A percentile compares a stretch with the other conserved stretches of the same genome.
phyloP scores from a whole-genome alignment of 1,284 basidiomycete genomes.

The Pascua sp. region DNA sequence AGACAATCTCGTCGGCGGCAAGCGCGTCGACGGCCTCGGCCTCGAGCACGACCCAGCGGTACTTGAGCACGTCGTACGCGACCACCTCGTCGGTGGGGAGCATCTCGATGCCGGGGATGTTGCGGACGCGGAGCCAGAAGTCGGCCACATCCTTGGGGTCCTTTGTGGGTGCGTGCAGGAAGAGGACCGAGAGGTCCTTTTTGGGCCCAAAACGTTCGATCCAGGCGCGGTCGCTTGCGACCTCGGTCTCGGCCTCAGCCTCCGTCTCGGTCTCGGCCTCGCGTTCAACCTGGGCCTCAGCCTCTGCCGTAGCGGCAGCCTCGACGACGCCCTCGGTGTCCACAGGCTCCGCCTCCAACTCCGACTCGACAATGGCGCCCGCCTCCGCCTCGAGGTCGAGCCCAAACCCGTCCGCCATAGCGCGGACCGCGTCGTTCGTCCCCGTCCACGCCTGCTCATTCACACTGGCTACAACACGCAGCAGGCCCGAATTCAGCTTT shows the following conservation, averaged over 20 bases:
- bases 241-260: background rate
- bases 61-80: conserved; percentile 73
- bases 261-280: background rate
- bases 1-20: conserved; percentile 1
- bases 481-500: conserved; percentile 67
- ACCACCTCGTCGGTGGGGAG: conserved; percentile 63
- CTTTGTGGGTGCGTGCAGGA: conserved; percentile 38
- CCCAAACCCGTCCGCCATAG: conserved; percentile 32
- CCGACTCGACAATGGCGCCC: conserved; percentile 41
- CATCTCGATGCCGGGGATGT: conserved; percentile 61
- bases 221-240: background rate
- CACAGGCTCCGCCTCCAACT: no score
- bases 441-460: conserved; percentile 54
- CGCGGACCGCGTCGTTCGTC: conserved; percentile 34
- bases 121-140: conserved; percentile 28
- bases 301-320: no score
- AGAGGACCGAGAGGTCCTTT: conserved; percentile 40
- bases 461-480: conserved; percentile 72
- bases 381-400: conserved; percentile 49
- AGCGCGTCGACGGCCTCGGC: conserved; percentile 50
- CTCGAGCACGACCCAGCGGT: conserved; percentile 52
- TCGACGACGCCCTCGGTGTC: no score
- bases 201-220: conserved; percentile 35
- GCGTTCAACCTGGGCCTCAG: background rate
- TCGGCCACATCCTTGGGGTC: conserved; percentile 18